Evolutionary conservation across 805 yeast species (phyloP).

Genomic region (Candida nemodendra): DNA sequence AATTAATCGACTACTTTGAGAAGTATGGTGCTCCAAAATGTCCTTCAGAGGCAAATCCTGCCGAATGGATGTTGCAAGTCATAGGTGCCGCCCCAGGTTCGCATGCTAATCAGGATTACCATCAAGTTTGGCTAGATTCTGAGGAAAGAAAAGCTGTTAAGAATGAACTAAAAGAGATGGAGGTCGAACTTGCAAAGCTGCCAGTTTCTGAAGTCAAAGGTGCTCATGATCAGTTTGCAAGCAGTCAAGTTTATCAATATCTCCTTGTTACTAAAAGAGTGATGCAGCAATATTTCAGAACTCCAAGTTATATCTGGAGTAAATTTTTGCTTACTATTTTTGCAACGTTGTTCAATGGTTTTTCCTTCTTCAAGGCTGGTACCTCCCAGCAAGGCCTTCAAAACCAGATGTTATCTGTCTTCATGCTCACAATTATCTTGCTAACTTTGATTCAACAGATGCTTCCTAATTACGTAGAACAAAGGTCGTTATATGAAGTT

Average conservation of each 20-base stretch:
- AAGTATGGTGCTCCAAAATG: slow-evolving; percentile 62
- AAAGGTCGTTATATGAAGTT: slow-evolving; percentile 67
- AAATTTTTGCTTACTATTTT: slow-evolving; percentile 51
- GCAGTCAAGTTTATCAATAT: slow-evolving; percentile 41
- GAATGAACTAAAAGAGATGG: slow-evolving; percentile 63
- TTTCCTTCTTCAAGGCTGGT: slow-evolving; percentile 65
- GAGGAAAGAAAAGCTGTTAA: slow-evolving; percentile 57
- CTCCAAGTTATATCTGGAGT: slow-evolving; percentile 58
- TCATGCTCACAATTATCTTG: slow-evolving; percentile 62
- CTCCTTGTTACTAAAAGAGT: slow-evolving; percentile 49
- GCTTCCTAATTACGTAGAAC: slow-evolving; percentile 58
- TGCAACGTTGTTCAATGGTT: slow-evolving; percentile 63
- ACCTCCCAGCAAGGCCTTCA: slow-evolving; percentile 68
- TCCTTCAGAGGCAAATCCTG: slow-evolving; percentile 73
- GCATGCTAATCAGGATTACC: slow-evolving; percentile 67
- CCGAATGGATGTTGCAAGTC: slow-evolving; percentile 90
- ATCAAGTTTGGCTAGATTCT: slow-evolving; percentile 76
- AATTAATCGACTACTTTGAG: slow-evolving; percentile 66
- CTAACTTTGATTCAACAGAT: slow-evolving; percentile 60
- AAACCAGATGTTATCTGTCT: slow-evolving; percentile 76
- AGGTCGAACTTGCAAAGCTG: slow-evolving; percentile 46
- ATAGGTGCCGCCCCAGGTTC: slow-evolving; percentile 84
- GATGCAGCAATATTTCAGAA: slow-evolving; percentile 62
- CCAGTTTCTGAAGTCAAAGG: slow-evolving; percentile 35
- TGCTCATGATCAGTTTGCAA: slow-evolving; percentile 41